A percentile compares a stretch with the other conserved stretches of the same genome.
These are phyloP conservation scores for Acanthamoeba royreba DNA, from an alignment of 208 protist genomes.

Conservation along the genomic window DNA sequence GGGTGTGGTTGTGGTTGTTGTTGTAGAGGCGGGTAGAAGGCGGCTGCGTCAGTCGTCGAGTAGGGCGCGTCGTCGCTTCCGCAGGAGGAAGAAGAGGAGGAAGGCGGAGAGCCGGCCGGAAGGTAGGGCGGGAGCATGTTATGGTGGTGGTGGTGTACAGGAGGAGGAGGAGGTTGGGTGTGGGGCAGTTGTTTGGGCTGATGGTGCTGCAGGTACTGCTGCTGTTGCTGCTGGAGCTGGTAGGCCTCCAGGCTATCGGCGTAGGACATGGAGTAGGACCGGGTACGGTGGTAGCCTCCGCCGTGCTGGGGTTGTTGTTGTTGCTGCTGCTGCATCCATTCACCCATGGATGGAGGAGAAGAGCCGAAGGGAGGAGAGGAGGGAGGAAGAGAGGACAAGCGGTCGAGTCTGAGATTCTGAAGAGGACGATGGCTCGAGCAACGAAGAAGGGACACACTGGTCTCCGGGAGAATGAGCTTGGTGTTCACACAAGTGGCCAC, in stretches of 20 bases:
- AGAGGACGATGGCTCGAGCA: neutral
- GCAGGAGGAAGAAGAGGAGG: neutral
- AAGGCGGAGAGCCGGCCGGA: neutral
- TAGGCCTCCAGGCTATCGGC: neutral
- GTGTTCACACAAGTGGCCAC: too few species aligned
- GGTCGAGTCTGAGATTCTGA: neutral
- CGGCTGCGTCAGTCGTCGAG: neutral
- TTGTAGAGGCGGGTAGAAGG: neutral
- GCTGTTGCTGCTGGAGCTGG: neutral
- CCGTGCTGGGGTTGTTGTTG: too few species aligned
- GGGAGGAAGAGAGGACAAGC: neutral
- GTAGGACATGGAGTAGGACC: neutral
- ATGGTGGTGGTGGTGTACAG: too few species aligned
- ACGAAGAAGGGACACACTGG: too few species aligned
- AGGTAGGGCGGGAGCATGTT: too few species aligned
- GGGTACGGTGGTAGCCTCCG: neutral
- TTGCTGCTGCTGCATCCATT: neutral
- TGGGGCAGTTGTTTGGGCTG: too few species aligned
- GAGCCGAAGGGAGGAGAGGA: neutral
- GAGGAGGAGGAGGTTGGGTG: too few species aligned
- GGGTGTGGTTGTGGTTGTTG: neutral
- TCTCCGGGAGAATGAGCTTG: too few species aligned
- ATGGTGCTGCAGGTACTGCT: neutral
- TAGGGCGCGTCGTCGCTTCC: neutral
- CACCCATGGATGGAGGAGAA: neutral